A percentile compares a stretch with the other conserved stretches of the same genome.
Conservation (phyloP, 441 rosid genomes). For the Arabidopsis hybrid region DNA sequence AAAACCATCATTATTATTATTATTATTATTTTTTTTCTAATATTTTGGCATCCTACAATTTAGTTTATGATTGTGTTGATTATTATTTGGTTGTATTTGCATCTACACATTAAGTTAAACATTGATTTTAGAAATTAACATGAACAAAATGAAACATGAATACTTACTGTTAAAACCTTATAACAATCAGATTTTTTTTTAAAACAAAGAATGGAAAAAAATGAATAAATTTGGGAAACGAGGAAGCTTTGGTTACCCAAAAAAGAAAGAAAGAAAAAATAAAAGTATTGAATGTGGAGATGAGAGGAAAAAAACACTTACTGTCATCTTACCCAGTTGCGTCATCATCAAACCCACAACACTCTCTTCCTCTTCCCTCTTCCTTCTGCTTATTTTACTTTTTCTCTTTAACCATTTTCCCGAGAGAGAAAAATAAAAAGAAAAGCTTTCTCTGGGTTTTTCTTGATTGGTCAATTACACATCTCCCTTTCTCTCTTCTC, state of each 20-base stretch:
- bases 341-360: constrained; percentile 35
- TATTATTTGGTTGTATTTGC: too few relatives aligned
- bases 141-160: background rate
- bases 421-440: constrained; percentile 9
- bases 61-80: background rate
- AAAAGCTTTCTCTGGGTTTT: constrained; percentile 4
- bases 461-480: constrained; percentile 25
- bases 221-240: background rate
- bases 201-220: too few relatives aligned
- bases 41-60: background rate
- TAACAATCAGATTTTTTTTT: too few relatives aligned
- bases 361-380: background rate
- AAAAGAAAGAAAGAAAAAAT: constrained; percentile 25
- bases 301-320: constrained; percentile 24
- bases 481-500: constrained; percentile 12
- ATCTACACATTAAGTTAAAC: background rate
- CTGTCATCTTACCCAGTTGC: constrained; percentile 44
- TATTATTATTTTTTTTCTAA: too few relatives aligned
- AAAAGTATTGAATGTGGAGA: constrained; percentile 11
- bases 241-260: constrained; percentile 12
- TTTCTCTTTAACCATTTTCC: constrained; percentile 13
- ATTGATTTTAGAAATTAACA: background rate
- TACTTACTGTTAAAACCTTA: background rate
- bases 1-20: too few relatives aligned
- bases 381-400: constrained; percentile 12